Evolutionary conservation across 495 filamentous ascomycete species (phyloP), one percentile per base, ranked within the genome.

Genomic region (Ramalina peruviana): DNA sequence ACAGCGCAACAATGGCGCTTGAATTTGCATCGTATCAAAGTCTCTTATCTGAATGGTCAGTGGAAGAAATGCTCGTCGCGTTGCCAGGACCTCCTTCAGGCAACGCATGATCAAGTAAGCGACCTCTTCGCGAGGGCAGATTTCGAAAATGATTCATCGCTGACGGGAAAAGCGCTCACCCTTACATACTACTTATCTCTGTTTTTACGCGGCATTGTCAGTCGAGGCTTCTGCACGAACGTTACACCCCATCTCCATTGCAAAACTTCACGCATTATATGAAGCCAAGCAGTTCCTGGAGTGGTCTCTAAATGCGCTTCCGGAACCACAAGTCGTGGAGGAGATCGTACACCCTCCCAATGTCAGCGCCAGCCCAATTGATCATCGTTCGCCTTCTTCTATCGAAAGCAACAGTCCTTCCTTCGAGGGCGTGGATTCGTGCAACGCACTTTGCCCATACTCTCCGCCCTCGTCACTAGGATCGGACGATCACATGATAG

Each of bases 21-120:
- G 6, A 55, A 54, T 6, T 55, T 73, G 1, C 45, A 53, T 3
- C 54, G 59, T 5, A 57, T 70, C 39, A 73, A 72, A 48, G 30
- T 56, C 19, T 52, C 70, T 10, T 71, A 67, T 52, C 39, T 64
- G 15, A 62, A 63, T 20, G 60, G 58, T 3, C 68, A 72, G 43
- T 73, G 70, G 59, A 72, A 72, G 43, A 62, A 68, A 53, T 75
- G 72, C 59, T 55, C 61, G 13, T 54, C 62, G n/a, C 60, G 60
- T 19, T 64, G 62, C 36, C 48, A 51, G 4, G 58, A 66, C 13
- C 52, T 73, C 10, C 53, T 72, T 0, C 43, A 43, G 6, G 50
- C 52, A 6, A 53, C 57, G 17, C 60, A 50, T 4, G 46, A 50
- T 39, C 57, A 59, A 27, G 68, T 72, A 53, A 45, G 65, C 30